phyloP scores from a whole-genome alignment of 139 green algal genomes.

The Chlorella sp. region DNA sequence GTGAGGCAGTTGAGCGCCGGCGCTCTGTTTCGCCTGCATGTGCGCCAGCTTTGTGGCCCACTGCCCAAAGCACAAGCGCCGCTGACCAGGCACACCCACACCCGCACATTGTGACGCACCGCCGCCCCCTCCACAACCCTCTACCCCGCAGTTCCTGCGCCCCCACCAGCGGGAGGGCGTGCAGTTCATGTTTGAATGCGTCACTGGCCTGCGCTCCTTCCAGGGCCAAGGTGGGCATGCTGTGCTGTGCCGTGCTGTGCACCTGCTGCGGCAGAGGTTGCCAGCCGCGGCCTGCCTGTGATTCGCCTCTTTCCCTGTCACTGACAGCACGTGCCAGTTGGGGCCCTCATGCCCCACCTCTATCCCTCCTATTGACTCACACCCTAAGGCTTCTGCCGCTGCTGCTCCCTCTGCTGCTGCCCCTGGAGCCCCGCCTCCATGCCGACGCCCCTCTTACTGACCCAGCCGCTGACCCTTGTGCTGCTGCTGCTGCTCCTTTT shows the following conservation, averaged over 20 bases:
- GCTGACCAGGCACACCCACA: background rate
- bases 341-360: too few relatives aligned
- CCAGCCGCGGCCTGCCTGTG: background rate
- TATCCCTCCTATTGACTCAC: too few relatives aligned
- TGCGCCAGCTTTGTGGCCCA: background rate
- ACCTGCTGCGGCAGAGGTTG: background rate
- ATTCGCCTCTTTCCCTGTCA: too few relatives aligned
- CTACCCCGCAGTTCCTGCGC: slow-evolving; percentile 72
- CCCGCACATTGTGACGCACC: too few relatives aligned
- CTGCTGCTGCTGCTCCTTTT: background rate
- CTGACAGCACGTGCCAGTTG: too few relatives aligned
- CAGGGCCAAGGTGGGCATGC: slow-evolving; percentile 52
- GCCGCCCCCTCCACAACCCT: background rate
- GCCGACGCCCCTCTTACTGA: background rate
- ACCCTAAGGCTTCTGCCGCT: background rate
- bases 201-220: slow-evolving; percentile 77
- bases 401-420: too few relatives aligned
- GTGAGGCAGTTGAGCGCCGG: background rate
- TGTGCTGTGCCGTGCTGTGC: background rate
- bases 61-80: background rate
- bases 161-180: slow-evolving; percentile 97
- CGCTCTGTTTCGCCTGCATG: too few relatives aligned
- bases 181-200: slow-evolving; percentile 99
- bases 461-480: background rate
- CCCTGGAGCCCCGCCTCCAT: background rate